These are phyloP conservation scores for Cladosporium sp. DNA, from an alignment of 2,329 filamentous ascomycete species.

Conservation along the genomic window DNA sequence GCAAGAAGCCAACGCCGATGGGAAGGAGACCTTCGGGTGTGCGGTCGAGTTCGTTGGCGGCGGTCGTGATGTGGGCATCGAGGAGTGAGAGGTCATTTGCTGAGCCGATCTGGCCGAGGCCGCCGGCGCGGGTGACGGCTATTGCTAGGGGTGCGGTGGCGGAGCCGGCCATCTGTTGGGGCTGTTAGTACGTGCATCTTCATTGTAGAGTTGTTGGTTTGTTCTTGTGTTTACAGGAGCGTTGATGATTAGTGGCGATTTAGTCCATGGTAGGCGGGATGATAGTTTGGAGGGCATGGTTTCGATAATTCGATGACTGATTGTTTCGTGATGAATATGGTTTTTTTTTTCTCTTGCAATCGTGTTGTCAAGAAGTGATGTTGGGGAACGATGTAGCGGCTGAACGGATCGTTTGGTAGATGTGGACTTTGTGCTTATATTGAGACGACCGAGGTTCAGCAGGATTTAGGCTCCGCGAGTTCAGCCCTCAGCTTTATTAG, in stretches of 20 bases:
- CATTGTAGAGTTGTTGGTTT: no score
- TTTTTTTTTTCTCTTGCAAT: no score
- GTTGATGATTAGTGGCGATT: constrained; percentile 20
- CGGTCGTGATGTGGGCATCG: constrained; percentile 5
- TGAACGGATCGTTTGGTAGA: neutral
- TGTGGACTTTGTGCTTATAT: neutral
- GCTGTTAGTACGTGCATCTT: no score
- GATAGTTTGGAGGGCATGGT: constrained; percentile 15
- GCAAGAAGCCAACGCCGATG: constrained; percentile 65
- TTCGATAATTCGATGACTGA: neutral
- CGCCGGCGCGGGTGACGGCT: constrained; percentile 58
- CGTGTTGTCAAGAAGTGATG: neutral
- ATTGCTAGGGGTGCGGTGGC: constrained; percentile 51
- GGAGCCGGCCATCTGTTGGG: constrained; percentile 15
- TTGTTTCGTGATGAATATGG: neutral
- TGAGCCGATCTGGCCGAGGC: constrained; percentile 50
- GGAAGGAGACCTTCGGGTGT: constrained; percentile 43
- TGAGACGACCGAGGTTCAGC: neutral
- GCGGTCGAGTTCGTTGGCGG: constrained; percentile 33
- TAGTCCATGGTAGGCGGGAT: constrained; percentile 14
- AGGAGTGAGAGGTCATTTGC: constrained; percentile 45
- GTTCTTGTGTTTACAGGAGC: no score
- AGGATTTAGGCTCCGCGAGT: neutral
- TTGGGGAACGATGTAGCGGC: neutral
- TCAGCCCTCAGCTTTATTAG: neutral